Percentiles rank a stretch among this genome's conserved stretches.
phyloP scores from a whole-genome alignment of 352 stramenopile species.

The Phytophthora fragariaefolia region DNA sequence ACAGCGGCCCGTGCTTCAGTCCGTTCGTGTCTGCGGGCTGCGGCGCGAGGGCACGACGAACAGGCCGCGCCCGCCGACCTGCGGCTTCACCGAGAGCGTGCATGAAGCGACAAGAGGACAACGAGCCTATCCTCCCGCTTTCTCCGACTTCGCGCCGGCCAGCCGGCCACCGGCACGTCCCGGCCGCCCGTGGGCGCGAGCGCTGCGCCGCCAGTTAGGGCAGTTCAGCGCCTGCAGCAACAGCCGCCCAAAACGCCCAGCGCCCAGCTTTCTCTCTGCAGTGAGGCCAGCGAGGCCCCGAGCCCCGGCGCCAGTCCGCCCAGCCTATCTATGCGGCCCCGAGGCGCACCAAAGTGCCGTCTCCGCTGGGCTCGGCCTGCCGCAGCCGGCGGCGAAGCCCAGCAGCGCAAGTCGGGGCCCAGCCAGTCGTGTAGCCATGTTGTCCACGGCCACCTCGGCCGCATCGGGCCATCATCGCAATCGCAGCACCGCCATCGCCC shows the following conservation, averaged over 20 bases:
- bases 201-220: slow-evolving; percentile 6
- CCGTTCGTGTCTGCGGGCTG: slow-evolving; percentile 12
- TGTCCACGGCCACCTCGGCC: not conserved
- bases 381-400: too few species aligned
- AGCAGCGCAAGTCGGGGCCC: too few species aligned
- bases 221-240: slow-evolving; percentile 22
- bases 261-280: slow-evolving; percentile 19
- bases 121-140: slow-evolving; percentile 27
- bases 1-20: slow-evolving; percentile 11
- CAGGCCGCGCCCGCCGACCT: not conserved
- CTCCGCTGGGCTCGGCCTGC: too few species aligned
- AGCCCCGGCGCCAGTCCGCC: slow-evolving; percentile 17
- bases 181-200: too few species aligned
- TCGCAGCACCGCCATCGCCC: not conserved
- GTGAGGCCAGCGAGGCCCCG: slow-evolving; percentile 27
- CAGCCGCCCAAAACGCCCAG: slow-evolving; percentile 16
- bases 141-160: slow-evolving; percentile 13
- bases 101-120: slow-evolving; percentile 28
- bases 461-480: not conserved
- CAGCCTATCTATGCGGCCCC: slow-evolving; percentile 13
- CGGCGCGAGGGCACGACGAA: slow-evolving; percentile 20
- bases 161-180: not conserved
- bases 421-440: too few species aligned
- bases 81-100: slow-evolving; percentile 11
- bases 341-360: not conserved